Evolutionary conservation across 352 stramenopile species (phyloP), one percentile per base, ranked within the genome.

Genomic region (Pythium grandisporangium): DNA sequence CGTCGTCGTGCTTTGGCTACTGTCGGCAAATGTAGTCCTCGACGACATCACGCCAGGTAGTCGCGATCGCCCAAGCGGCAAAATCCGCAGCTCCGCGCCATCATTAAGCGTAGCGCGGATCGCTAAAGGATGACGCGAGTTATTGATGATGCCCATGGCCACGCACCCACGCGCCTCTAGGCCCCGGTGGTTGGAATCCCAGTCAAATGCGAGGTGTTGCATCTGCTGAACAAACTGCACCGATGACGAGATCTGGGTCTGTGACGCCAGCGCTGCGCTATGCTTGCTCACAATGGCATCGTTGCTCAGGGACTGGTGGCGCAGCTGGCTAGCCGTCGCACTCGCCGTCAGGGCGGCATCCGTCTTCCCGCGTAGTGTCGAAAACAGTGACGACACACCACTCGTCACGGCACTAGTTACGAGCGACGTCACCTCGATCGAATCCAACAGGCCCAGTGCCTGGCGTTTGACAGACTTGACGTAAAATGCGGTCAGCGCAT

Each of bases 161-260:
- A 92, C 70, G 42, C 79, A 92, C 6, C 70, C 76, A 32, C 79
- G 73, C 6, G 79, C 79, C 29, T 84, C 79, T 0, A 92, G 53
- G 0, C 79, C 79, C 2, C 71, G 89, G 47, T 93, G 80, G 51
- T 93, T 90, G 29, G 73, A 76, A 41, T 93, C 76, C 76, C 78
- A 91, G 42, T 91, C 77, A 45, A 79, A 93, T 4, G 91, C 76
- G 7, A 93, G 53, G 35, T 93, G 80, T 10, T 74, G 63, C 23
- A 88, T 48, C 37, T 86, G 67, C 14, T 68, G 55, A 34, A 84
- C 34, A 35, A 88, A 84, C 35, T 84, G 53, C 0, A 63, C 51
- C 25, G 57, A 70, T 6, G 59, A 87, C 24, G 39, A 47, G 29
- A 67, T 84, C 30, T 66, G 45, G 3, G 52, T 30, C n/a, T n/a